A percentile compares a stretch with the other conserved stretches of the same genome.
Conservation (phyloP, 352 stramenopile genomes). For the Phytophthora nicotianae region DNA sequence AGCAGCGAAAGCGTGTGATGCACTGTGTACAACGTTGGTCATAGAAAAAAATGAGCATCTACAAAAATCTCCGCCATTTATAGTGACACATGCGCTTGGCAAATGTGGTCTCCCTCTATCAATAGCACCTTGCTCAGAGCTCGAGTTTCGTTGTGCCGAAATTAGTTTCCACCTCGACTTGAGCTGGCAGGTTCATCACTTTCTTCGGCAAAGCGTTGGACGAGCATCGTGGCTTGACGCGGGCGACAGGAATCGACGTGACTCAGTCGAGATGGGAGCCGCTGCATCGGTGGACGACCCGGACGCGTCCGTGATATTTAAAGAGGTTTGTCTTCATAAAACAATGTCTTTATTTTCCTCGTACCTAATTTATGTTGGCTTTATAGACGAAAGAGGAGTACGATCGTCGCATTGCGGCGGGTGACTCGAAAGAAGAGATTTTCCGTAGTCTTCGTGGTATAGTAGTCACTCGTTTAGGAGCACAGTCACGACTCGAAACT, state of each 20-base stretch:
- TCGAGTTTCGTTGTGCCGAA: slow-evolving; percentile 19
- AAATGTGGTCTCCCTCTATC: slow-evolving; percentile 12
- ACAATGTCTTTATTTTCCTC: too few relatives aligned
- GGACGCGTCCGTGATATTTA: slow-evolving; percentile 20
- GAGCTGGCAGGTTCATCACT: slow-evolving; percentile 1
- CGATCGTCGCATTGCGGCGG: slow-evolving; percentile 34
- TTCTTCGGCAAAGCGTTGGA: slow-evolving; percentile 17
- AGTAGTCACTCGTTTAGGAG: slow-evolving; percentile 20
- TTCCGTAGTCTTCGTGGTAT: slow-evolving; percentile 47
- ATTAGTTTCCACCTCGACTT: slow-evolving; percentile 23
- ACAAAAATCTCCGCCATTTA: slow-evolving; percentile 2
- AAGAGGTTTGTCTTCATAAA: slow-evolving; percentile 19
- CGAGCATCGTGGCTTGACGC: neutral
- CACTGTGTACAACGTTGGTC: too few relatives aligned
- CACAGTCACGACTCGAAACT: neutral
- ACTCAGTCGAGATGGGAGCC: slow-evolving; percentile 19
- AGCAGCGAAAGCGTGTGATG: too few relatives aligned
- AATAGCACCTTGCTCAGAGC: slow-evolving; percentile 11
- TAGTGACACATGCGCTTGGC: neutral
- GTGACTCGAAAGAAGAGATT: slow-evolving; percentile 49
- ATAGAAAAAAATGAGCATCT: neutral
- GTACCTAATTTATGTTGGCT: neutral
- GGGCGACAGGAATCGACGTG: too few relatives aligned
- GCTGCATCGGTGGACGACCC: slow-evolving; percentile 26
- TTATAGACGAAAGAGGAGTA: slow-evolving; percentile 46